Percentiles rank a stretch among this genome's conserved stretches.
Evolutionary conservation across 1,284 basidiomycete genomes (phyloP).

Genomic region (Naganishia sp.): DNA sequence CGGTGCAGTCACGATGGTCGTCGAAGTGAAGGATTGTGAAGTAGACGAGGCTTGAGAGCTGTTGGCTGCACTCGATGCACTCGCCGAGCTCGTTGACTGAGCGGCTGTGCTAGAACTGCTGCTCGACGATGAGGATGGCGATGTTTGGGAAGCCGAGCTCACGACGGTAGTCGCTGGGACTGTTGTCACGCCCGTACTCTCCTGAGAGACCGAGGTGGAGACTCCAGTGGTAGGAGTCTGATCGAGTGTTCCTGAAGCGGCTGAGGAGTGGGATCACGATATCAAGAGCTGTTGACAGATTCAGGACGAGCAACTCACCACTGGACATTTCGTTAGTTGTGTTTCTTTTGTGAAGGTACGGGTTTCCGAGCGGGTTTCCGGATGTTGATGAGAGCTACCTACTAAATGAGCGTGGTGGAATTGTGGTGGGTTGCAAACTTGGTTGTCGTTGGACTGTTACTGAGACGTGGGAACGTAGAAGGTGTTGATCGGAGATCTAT

Average conservation of each 20-base stretch:
- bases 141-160: not conserved
- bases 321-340: constrained; percentile 17
- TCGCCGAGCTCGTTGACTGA: not conserved
- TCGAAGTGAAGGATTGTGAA: constrained; percentile 11
- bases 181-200: constrained; percentile 6
- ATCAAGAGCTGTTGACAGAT: not conserved
- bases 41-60: constrained; percentile 2
- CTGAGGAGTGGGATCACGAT: not conserved
- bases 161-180: constrained; percentile 10
- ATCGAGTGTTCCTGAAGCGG: not conserved
- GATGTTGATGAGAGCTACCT: too few relatives aligned
- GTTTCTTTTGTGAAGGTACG: too few relatives aligned
- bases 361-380: too few relatives aligned
- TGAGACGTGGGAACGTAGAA: too few relatives aligned
- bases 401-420: too few relatives aligned
- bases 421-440: too few relatives aligned
- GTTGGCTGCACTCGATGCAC: not conserved
- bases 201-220: constrained; percentile 13
- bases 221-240: constrained; percentile 12
- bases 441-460: too few relatives aligned
- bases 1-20: constrained; percentile 6
- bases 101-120: not conserved
- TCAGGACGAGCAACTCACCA: constrained; percentile 4
- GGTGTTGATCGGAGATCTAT: too few relatives aligned
- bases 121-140: not conserved